These are phyloP conservation scores for Hyphodiscus hymeniophilus DNA, from an alignment of 495 filamentous ascomycete species.

Conservation along the genomic window DNA sequence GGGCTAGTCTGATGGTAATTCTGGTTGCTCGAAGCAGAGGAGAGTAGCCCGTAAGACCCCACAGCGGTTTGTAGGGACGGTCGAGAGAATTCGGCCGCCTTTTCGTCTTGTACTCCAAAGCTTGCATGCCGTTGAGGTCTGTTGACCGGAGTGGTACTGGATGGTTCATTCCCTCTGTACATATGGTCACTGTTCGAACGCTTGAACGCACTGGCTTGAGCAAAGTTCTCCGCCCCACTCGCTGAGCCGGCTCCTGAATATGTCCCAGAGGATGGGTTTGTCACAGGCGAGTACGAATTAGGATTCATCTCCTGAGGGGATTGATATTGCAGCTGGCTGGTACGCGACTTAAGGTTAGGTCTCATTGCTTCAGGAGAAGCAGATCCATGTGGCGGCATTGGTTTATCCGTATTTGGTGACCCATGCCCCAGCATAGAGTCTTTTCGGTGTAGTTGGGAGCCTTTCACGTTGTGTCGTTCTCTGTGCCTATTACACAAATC, in stretches of 20 bases:
- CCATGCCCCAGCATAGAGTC: slow-evolving; percentile 61
- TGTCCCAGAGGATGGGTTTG: slow-evolving; percentile 37
- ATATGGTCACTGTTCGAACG: slow-evolving; percentile 23
- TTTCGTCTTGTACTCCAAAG: slow-evolving; percentile 20
- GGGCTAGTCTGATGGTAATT: slow-evolving; percentile 31
- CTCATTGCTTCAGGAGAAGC: slow-evolving; percentile 43
- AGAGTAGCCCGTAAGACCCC: slow-evolving; percentile 38
- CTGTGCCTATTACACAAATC: slow-evolving; percentile 90
- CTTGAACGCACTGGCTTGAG: slow-evolving; percentile 15
- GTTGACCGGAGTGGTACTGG: slow-evolving; percentile 4
- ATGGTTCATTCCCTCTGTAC: slow-evolving; percentile 3
- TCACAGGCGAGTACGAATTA: slow-evolving; percentile 40
- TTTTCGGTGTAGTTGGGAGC: slow-evolving; percentile 88
- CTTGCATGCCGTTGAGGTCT: slow-evolving; percentile 18
- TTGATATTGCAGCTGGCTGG: slow-evolving; percentile 42
- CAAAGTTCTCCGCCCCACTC: slow-evolving; percentile 14
- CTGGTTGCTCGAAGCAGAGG: slow-evolving; percentile 38
- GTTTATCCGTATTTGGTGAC: slow-evolving; percentile 36
- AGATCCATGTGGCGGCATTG: slow-evolving; percentile 33
- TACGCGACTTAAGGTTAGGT: slow-evolving; percentile 33
- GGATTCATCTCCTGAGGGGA: slow-evolving; percentile 40
- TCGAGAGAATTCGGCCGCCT: slow-evolving; percentile 24
- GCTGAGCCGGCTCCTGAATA: slow-evolving; percentile 23
- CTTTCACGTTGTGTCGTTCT: slow-evolving; percentile 92
- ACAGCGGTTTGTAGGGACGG: slow-evolving; percentile 38